Evolutionary conservation across 805 yeast species (phyloP), one percentile per base, ranked within the genome.

Genomic region (Yarrowia keelungensis): DNA sequence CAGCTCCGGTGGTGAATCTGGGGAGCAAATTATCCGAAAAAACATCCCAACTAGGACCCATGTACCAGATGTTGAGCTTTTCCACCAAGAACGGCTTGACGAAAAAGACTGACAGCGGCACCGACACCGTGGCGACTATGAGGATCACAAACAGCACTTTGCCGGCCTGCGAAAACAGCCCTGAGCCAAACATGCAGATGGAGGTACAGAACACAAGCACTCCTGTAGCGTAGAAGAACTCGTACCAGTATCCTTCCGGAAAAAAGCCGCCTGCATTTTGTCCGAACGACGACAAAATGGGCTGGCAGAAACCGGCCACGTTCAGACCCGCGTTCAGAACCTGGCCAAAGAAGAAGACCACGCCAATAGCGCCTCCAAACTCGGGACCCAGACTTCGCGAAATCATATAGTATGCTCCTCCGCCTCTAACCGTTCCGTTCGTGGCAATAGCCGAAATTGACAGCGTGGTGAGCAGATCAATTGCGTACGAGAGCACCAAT

Each of bases 361-460:
- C 83, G 0, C 99, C 99, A 71, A 95, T 94, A 4, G 97, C 90
- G 3, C 99, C 99, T 36, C 99, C 99, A 79, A 95, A 95, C 76
- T 95, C 99, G 3, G 98, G 97, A 0, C 99, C 99, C 70, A 95
- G 80, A 42, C 97, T 89, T 72, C 99, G 83, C 42, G 97, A 90
- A 70, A 95, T 92, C 98, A 95, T 95, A 75, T 92, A 95, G 76
- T 95, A 95, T 0, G 98, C 98, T 59, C 99, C 99, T 15, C 99
- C 99, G 14, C 98, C 98, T 73, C 92, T 86, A 2, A 95, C 98
- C 0, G 97, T 92, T 26, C 99, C 99, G 76, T 95, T 95, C 1
- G 99, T 95, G 1, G 98, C 92, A 70, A 95, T 95, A 0, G 99
- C 99, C 68, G 97, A 90, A 69, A 95, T 88, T 22, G 97, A 91